Conservation (phyloP, 1,139 yeast species). For the Suhomyces bokatorum region DNA sequence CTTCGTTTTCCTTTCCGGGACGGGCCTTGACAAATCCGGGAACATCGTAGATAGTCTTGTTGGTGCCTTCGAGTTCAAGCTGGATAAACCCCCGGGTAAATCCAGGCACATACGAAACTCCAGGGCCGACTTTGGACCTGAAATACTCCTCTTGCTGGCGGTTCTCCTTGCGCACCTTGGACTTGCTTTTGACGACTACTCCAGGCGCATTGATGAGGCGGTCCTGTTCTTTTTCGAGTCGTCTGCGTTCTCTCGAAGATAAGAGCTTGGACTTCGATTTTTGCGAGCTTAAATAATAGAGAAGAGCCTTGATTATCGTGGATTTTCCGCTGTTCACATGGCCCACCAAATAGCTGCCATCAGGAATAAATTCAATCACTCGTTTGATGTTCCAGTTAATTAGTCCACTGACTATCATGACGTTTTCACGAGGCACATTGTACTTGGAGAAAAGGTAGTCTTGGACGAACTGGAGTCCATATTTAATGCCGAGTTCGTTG, state of each 20-base stretch:
- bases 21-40: slow-evolving; percentile 49
- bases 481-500: slow-evolving; percentile 31
- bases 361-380: slow-evolving; percentile 37
- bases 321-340: slow-evolving; percentile 79
- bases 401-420: slow-evolving; percentile 50
- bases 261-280: slow-evolving; percentile 8
- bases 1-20: slow-evolving; percentile 13
- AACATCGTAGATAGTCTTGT: slow-evolving; percentile 47
- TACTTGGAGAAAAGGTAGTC: slow-evolving; percentile 42
- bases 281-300: slow-evolving; percentile 26
- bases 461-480: slow-evolving; percentile 46
- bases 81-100: slow-evolving; percentile 51
- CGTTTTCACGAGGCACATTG: slow-evolving; percentile 45
- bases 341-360: slow-evolving; percentile 62
- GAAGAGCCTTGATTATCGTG: slow-evolving; percentile 53
- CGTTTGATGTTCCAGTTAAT: slow-evolving; percentile 53
- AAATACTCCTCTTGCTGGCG: slow-evolving; percentile 17
- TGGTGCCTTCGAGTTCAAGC: slow-evolving; percentile 26
- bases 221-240: slow-evolving; percentile 23
- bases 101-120: slow-evolving; percentile 55
- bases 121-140: slow-evolving; percentile 39
- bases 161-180: slow-evolving; percentile 13
- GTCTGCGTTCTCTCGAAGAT: slow-evolving; percentile 14
- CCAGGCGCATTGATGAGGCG: slow-evolving; percentile 13
- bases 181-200: slow-evolving; percentile 9